A percentile compares a stretch with the other conserved stretches of the same genome.
These are phyloP conservation scores for Exophiala alcalophila DNA, from an alignment of 2,329 filamentous ascomycete genomes.

Conservation along the genomic window DNA sequence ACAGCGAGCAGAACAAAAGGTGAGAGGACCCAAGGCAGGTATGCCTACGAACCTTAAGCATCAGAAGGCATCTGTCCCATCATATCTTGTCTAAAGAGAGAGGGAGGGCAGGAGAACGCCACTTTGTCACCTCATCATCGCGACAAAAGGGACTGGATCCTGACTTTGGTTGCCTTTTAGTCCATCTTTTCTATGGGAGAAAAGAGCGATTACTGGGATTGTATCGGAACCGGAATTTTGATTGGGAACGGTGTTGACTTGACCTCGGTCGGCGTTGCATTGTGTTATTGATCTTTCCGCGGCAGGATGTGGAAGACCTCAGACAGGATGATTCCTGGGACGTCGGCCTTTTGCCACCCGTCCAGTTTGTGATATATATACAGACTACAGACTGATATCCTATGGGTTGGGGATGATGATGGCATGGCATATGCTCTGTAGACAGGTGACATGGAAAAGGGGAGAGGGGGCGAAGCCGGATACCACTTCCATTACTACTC, in stretches of 20 bases:
- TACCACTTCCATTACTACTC: too few species aligned
- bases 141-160: slow-evolving; percentile 5
- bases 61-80: background rate
- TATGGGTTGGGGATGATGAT: too few species aligned
- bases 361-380: too few species aligned
- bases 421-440: too few species aligned
- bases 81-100: slow-evolving; percentile 7
- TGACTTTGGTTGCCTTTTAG: background rate
- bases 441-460: too few species aligned
- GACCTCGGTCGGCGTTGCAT: background rate
- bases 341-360: too few species aligned
- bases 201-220: background rate
- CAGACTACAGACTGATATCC: too few species aligned
- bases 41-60: background rate
- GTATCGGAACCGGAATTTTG: too few species aligned
- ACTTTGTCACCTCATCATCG: slow-evolving; percentile 5
- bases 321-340: slow-evolving; percentile 2
- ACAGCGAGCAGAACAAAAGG: slow-evolving; percentile 8
- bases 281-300: too few species aligned
- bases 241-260: background rate
- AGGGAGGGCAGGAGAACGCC: background rate
- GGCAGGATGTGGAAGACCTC: background rate
- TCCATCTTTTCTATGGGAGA: slow-evolving; percentile 1
- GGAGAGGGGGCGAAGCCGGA: too few species aligned
- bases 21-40: background rate